Evolutionary conservation across 1,284 basidiomycete species (phyloP).

Genomic region (Leucoagaricus sp.): DNA sequence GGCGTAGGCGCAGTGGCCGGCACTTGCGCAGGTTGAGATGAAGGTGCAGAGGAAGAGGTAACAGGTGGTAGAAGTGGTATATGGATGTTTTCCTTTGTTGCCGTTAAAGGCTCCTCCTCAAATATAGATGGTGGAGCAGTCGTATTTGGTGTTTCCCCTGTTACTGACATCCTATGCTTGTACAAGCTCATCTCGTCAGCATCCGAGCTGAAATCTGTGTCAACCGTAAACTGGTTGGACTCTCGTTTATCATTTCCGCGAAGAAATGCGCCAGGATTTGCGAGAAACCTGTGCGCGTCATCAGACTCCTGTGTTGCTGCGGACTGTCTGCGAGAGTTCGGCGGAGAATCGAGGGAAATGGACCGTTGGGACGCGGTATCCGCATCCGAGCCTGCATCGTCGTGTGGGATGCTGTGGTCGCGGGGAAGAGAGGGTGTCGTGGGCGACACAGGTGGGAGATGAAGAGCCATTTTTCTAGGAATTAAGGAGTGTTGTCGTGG

Average conservation of each 20-base stretch:
- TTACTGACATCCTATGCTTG: conserved; percentile 29
- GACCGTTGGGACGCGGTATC: conserved; percentile 83
- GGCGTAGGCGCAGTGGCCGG: neutral
- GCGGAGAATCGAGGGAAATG: conserved; percentile 69
- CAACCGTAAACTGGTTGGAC: conserved; percentile 47
- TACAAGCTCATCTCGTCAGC: conserved; percentile 52
- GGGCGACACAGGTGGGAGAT: conserved; percentile 25
- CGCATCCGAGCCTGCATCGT: conserved; percentile 48
- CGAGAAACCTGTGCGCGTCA: conserved; percentile 20
- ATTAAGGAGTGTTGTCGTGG: neutral
- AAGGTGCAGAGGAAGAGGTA: neutral
- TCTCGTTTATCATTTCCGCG: conserved; percentile 42
- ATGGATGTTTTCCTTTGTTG: conserved; percentile 1
- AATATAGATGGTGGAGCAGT: conserved; percentile 51
- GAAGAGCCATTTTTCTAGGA: conserved; percentile 11
- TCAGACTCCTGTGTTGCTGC: conserved; percentile 24
- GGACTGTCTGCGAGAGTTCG: conserved; percentile 40
- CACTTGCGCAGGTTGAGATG: conserved; percentile 3
- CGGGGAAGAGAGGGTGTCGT: conserved; percentile 15
- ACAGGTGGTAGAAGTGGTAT: conserved; percentile 6
- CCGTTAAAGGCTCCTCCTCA: conserved; percentile 28
- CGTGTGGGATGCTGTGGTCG: conserved; percentile 20
- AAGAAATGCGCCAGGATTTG: conserved; percentile 12
- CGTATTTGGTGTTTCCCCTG: conserved; percentile 49
- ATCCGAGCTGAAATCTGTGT: conserved; percentile 51